Percentiles rank a stretch among this genome's conserved stretches.
phyloP scores from a whole-genome alignment of 2,329 filamentous ascomycete genomes.

The Arachnomyces sp. region DNA sequence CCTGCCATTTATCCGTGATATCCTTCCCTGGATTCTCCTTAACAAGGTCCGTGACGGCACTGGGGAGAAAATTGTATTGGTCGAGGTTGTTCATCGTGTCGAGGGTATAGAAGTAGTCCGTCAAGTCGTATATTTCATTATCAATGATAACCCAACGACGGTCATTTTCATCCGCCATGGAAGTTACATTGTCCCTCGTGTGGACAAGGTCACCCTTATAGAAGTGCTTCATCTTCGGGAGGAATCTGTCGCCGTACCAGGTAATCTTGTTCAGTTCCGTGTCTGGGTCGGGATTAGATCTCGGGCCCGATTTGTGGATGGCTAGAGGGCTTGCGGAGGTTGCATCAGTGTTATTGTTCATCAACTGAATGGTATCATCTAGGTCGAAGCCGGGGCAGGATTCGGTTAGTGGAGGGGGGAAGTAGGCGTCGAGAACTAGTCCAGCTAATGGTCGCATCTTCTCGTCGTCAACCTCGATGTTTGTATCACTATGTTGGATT shows the following conservation, averaged over 20 bases:
- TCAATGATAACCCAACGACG: slow-evolving; percentile 75
- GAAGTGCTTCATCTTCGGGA: slow-evolving; percentile 72
- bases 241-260: slow-evolving; percentile 72
- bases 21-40: slow-evolving; percentile 70
- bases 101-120: slow-evolving; percentile 78
- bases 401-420: slow-evolving; percentile 64
- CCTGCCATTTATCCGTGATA: slow-evolving; percentile 59
- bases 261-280: slow-evolving; percentile 53
- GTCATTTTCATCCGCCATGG: slow-evolving; percentile 57
- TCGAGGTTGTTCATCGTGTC: slow-evolving; percentile 47
- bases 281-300: slow-evolving; percentile 45
- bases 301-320: slow-evolving; percentile 62
- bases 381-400: slow-evolving; percentile 68
- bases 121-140: slow-evolving; percentile 74
- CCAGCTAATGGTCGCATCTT: slow-evolving; percentile 74
- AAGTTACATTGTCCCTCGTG: slow-evolving; percentile 50
- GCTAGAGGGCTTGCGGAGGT: slow-evolving; percentile 43
- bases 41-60: slow-evolving; percentile 58
- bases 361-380: slow-evolving; percentile 40
- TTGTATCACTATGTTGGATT: slow-evolving; percentile 69
- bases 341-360: slow-evolving; percentile 59
- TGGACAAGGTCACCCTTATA: slow-evolving; percentile 82
- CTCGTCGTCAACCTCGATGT: slow-evolving; percentile 45
- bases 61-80: slow-evolving; percentile 64
- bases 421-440: slow-evolving; percentile 72